phyloP scores from a whole-genome alignment of 2,329 filamentous ascomycete genomes.

The Phaeomoniella chlamydospora region DNA sequence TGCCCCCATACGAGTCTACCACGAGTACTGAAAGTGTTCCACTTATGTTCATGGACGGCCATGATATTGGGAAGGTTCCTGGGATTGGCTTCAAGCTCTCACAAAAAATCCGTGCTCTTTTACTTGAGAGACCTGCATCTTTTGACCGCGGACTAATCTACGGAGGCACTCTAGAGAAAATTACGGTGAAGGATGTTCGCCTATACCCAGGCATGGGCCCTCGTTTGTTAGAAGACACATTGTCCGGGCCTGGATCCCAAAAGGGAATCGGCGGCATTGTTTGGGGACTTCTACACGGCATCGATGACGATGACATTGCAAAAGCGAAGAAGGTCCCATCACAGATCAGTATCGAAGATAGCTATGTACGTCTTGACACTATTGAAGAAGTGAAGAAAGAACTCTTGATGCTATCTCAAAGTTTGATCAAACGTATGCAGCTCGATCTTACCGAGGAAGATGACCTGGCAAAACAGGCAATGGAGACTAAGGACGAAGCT shows the following conservation, averaged over 20 bases:
- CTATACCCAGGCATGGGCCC: constrained; percentile 48
- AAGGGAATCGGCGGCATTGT: constrained; percentile 57
- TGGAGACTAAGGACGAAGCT: constrained; percentile 8
- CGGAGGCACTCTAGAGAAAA: constrained; percentile 34
- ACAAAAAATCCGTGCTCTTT: constrained; percentile 47
- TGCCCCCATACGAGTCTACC: constrained; percentile 43
- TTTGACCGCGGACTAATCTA: constrained; percentile 31
- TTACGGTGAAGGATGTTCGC: constrained; percentile 55
- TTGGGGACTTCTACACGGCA: constrained; percentile 69
- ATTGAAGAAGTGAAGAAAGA: constrained; percentile 51
- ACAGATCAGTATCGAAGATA: constrained; percentile 92
- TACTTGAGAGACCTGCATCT: constrained; percentile 33
- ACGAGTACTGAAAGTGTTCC: constrained; percentile 32
- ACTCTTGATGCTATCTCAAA: constrained; percentile 51
- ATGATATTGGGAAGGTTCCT: constrained; percentile 67
- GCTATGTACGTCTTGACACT: constrained; percentile 59
- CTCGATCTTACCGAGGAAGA: constrained; percentile 52
- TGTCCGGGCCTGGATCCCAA: constrained; percentile 55
- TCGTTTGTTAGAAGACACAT: constrained; percentile 49
- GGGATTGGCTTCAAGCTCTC: constrained; percentile 75
- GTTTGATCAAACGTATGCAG: constrained; percentile 65
- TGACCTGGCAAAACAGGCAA: background rate
- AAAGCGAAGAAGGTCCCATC: constrained; percentile 57
- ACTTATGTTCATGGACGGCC: constrained; percentile 55
- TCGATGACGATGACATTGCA: constrained; percentile 62